Evolutionary conservation across 176 grass and related monocot genomes (phyloP).

Genomic region (Zizania latifolia): DNA sequence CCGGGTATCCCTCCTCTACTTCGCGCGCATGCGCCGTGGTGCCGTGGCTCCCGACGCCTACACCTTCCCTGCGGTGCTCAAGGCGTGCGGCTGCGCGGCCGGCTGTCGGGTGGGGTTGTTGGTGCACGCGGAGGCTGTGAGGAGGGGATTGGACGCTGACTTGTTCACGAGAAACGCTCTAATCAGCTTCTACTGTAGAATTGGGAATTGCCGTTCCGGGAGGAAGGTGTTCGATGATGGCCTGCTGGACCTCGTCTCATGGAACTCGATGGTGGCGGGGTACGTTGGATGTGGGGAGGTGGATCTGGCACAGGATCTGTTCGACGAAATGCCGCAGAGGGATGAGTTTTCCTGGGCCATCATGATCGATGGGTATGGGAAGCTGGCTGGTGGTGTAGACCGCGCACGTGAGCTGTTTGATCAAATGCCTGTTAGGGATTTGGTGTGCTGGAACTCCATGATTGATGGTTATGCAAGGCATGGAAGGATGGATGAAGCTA

Average conservation of each 20-base stretch:
- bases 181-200: constrained; percentile 51
- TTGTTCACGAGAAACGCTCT: constrained; percentile 51
- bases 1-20: constrained; percentile 30
- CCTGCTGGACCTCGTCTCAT: constrained; percentile 47
- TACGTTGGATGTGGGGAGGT: constrained; percentile 40
- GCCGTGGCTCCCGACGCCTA: constrained; percentile 45
- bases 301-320: constrained; percentile 43
- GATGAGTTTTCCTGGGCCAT: constrained; percentile 58
- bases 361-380: constrained; percentile 58
- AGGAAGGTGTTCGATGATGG: constrained; percentile 55
- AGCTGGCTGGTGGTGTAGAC: constrained; percentile 36
- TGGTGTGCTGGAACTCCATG: constrained; percentile 77
- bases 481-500: constrained; percentile 40
- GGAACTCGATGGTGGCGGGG: constrained; percentile 65
- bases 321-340: constrained; percentile 48
- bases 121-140: constrained; percentile 47
- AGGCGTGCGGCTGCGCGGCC: constrained; percentile 35
- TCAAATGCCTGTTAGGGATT: constrained; percentile 43
- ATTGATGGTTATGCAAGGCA: constrained; percentile 53
- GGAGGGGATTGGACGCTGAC: constrained; percentile 35
- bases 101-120: not conserved
- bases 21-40: constrained; percentile 40
- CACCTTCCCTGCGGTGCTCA: constrained; percentile 66
- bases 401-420: constrained; percentile 59
- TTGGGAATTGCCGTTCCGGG: constrained; percentile 28